These are phyloP conservation scores for Tetrahymena elliotti DNA, from an alignment of 73 alveolate species.

Conservation along the genomic window DNA sequence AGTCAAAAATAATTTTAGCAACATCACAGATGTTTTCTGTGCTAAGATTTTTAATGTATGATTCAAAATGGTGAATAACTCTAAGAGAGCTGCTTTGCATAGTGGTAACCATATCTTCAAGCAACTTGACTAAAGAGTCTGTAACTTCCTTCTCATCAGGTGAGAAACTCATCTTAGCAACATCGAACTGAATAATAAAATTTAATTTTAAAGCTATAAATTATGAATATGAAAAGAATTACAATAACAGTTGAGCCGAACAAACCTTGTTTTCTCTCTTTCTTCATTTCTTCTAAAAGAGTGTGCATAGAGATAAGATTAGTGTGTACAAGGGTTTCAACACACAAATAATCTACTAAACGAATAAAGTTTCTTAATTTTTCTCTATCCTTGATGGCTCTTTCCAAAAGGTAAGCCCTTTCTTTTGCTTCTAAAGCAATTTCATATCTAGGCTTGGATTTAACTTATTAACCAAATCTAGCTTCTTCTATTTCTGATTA, in stretches of 20 bases:
- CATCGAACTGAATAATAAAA: not conserved
- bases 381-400: constrained; percentile 85
- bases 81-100: constrained; percentile 47
- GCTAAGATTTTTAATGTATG: constrained; percentile 53
- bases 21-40: constrained; percentile 41
- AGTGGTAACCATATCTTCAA: constrained; percentile 57
- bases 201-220: not conserved
- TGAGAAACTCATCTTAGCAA: constrained; percentile 31
- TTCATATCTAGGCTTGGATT: constrained; percentile 92
- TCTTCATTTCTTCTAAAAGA: constrained; percentile 61
- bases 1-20: constrained; percentile 52
- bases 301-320: constrained; percentile 54
- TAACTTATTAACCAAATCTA: constrained; percentile 85
- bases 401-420: constrained; percentile 76
- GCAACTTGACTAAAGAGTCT: constrained; percentile 48
- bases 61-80: constrained; percentile 52
- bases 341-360: constrained; percentile 93
- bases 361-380: constrained; percentile 86
- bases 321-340: constrained; percentile 81
- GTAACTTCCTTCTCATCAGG: constrained; percentile 78
- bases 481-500: constrained; percentile 93
- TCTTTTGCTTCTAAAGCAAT: constrained; percentile 82
- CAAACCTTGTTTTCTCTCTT: constrained; percentile 59
- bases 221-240: constrained; percentile 11
- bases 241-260: constrained; percentile 54